Percentiles rank a stretch among this genome's conserved stretches.
Evolutionary conservation across 1,139 yeast genomes (phyloP).

Genomic region (Spencermartinsiella ligniputridi): DNA sequence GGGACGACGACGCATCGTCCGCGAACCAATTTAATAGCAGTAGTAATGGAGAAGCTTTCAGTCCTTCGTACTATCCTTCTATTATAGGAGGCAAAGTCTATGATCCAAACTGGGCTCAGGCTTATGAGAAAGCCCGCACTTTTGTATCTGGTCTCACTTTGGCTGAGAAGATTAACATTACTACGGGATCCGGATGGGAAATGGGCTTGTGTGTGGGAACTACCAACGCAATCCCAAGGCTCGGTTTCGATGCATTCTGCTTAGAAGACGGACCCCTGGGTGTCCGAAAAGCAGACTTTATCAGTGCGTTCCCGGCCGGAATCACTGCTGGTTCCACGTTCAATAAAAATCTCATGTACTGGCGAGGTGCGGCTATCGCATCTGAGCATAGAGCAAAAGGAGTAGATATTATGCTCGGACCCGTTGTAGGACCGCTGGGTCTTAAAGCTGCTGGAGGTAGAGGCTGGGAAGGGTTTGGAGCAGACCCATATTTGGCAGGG

Average conservation of each 20-base stretch:
- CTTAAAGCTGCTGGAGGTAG: constrained; percentile 60
- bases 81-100: constrained; percentile 23
- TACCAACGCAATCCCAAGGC: constrained; percentile 55
- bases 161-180: constrained; percentile 56
- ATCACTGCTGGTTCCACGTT: constrained; percentile 57
- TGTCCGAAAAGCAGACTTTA: constrained; percentile 54
- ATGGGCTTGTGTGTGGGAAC: constrained; percentile 63
- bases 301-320: constrained; percentile 57
- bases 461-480: constrained; percentile 63
- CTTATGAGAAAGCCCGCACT: constrained; percentile 52
- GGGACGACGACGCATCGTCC: no score
- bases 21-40: no score
- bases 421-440: constrained; percentile 62
- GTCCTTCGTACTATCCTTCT: constrained; percentile 23
- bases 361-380: constrained; percentile 56
- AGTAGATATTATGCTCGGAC: constrained; percentile 59
- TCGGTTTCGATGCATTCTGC: constrained; percentile 55
- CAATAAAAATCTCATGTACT: constrained; percentile 48
- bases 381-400: constrained; percentile 53
- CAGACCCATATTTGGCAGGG: constrained; percentile 62
- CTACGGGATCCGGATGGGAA: constrained; percentile 64
- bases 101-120: constrained; percentile 49
- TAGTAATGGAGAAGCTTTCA: constrained; percentile 7
- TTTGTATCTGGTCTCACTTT: constrained; percentile 52
- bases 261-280: constrained; percentile 66